phyloP scores from a whole-genome alignment of 108 stramenopile genomes.

The Stephanodiscus minutulus region DNA sequence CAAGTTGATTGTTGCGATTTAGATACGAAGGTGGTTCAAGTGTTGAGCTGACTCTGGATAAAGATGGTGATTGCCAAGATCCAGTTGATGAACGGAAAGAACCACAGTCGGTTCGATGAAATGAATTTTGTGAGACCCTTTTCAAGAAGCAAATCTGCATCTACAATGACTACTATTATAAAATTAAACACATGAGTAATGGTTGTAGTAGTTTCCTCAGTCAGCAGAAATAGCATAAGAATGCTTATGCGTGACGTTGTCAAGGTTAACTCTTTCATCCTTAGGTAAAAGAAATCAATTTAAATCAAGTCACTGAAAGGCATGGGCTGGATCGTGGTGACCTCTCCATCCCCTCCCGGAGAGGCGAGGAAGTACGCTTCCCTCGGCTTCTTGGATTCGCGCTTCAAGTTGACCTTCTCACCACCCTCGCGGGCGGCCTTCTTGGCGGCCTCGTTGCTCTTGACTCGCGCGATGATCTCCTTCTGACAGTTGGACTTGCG shows the following conservation, averaged over 20 bases:
- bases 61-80: too few species aligned
- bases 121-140: neutral
- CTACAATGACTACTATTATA: slow-evolving; percentile 1
- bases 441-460: slow-evolving; percentile 84
- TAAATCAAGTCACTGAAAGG: slow-evolving; percentile 93
- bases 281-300: slow-evolving; percentile 22
- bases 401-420: slow-evolving; percentile 89
- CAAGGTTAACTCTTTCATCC: slow-evolving; percentile 17
- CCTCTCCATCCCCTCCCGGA: slow-evolving; percentile 65
- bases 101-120: too few species aligned
- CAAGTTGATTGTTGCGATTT: slow-evolving; percentile 5
- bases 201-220: neutral
- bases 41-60: too few species aligned
- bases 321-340: slow-evolving; percentile 92
- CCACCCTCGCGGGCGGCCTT: slow-evolving; percentile 83
- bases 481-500: slow-evolving; percentile 94
- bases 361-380: slow-evolving; percentile 89
- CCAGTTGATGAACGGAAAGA: too few species aligned
- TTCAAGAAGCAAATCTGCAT: neutral
- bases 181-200: neutral
- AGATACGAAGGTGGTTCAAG: too few species aligned
- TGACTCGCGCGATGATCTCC: slow-evolving; percentile 85
- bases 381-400: slow-evolving; percentile 94
- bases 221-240: slow-evolving; percentile 16
- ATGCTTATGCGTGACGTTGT: slow-evolving; percentile 18